Percentiles rank a stretch among this genome's conserved stretches.
phyloP scores from a whole-genome alignment of 2,329 filamentous ascomycete genomes.

The Bertia moriformis region DNA sequence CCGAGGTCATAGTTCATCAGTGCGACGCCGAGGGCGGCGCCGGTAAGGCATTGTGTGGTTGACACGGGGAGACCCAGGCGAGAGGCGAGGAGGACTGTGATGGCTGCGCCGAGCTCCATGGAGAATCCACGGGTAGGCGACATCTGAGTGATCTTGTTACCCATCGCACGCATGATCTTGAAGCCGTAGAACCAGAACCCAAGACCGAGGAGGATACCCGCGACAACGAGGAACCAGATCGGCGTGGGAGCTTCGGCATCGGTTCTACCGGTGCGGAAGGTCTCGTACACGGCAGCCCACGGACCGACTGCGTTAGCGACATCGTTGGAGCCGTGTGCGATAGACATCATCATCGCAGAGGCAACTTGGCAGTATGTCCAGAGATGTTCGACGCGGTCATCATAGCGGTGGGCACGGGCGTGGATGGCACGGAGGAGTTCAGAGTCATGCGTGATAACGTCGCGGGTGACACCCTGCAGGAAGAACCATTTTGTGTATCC shows the following conservation, averaged over 20 bases:
- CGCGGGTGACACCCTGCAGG: constrained; percentile 23
- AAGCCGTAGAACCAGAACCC: constrained; percentile 25
- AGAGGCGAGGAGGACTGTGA: constrained; percentile 12
- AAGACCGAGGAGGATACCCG: constrained; percentile 18
- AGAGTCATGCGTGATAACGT: constrained; percentile 22
- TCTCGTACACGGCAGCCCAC: constrained; percentile 20
- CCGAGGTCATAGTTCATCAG: constrained; percentile 9
- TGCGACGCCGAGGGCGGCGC: constrained; percentile 10
- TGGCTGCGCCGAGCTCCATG: constrained; percentile 22
- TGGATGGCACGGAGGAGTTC: constrained; percentile 20
- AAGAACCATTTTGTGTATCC: constrained; percentile 18
- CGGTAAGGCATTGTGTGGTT: constrained; percentile 13
- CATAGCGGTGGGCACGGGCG: constrained; percentile 24
- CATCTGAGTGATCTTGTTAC: constrained; percentile 24
- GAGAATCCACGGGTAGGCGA: constrained; percentile 18
- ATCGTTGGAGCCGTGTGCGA: constrained; percentile 27
- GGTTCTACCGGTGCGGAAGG: constrained; percentile 15
- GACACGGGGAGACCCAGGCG: constrained; percentile 10
- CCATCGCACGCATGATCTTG: constrained; percentile 21
- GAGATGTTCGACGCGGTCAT: constrained; percentile 28
- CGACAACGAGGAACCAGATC: constrained; percentile 20
- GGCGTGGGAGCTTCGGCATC: constrained; percentile 15
- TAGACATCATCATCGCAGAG: constrained; percentile 23
- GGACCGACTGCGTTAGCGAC: constrained; percentile 24
- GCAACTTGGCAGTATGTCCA: constrained; percentile 27